Evolutionary conservation across 1,284 basidiomycete species (phyloP).

Genomic region (Athelia sp.): DNA sequence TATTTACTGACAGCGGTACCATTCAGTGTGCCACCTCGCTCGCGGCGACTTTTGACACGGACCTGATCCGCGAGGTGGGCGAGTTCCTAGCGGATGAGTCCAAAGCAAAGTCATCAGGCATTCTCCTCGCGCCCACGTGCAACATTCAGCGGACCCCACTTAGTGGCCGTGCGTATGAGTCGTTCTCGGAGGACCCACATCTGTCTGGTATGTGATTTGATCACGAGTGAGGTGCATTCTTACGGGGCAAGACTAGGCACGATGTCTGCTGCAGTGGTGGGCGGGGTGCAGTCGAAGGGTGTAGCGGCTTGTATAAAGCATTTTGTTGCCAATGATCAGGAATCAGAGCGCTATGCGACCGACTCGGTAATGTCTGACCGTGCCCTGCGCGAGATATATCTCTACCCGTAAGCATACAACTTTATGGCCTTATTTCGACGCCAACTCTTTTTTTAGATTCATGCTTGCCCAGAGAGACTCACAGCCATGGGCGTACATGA

Average conservation of each 20-base stretch:
- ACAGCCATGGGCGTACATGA: conserved; percentile 61
- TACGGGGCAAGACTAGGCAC: conserved; percentile 46
- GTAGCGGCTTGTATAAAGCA: conserved; percentile 56
- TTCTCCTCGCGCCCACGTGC: conserved; percentile 64
- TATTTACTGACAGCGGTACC: not conserved
- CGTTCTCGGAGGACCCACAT: conserved; percentile 64
- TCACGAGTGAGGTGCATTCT: too few species aligned
- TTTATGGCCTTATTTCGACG: conserved; percentile 8
- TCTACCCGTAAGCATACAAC: conserved; percentile 67
- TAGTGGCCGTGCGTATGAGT: conserved; percentile 64
- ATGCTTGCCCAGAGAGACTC: conserved; percentile 62
- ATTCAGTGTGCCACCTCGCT: conserved; percentile 62
- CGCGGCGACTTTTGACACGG: conserved; percentile 60
- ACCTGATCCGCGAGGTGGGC: conserved; percentile 50
- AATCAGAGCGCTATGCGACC: conserved; percentile 58
- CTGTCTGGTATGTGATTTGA: conserved; percentile 44
- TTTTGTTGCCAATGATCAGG: conserved; percentile 60
- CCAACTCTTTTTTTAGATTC: conserved; percentile 35
- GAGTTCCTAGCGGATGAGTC: conserved; percentile 56
- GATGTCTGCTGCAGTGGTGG: conserved; percentile 59
- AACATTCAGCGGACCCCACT: conserved; percentile 65
- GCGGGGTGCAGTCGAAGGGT: conserved; percentile 59
- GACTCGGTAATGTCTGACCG: conserved; percentile 59
- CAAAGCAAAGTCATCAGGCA: conserved; percentile 57
- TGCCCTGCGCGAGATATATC: conserved; percentile 65